Conservation (phyloP, 2,329 filamentous ascomycete species). For the Cryphonectria parasitica region DNA sequence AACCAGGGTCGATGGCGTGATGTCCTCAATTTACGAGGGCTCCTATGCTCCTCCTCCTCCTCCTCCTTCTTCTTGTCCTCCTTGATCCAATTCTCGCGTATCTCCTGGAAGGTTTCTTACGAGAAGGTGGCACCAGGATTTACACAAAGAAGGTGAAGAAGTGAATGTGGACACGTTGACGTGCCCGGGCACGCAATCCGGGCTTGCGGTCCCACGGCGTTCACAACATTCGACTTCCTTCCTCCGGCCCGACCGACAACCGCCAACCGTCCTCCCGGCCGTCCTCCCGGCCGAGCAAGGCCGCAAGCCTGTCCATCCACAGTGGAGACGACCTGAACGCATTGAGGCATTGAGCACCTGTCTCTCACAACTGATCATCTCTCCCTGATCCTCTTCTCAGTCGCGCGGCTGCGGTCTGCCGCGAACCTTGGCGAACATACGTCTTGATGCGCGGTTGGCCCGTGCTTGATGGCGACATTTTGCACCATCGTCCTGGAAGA, state of each 20-base stretch:
- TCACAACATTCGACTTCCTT: conserved; percentile 3
- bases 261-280: conserved; percentile 22
- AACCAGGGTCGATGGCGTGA: conserved; percentile 26
- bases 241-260: conserved; percentile 24
- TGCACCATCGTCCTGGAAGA: background rate
- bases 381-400: background rate
- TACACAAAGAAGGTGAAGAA: background rate
- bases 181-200: conserved; percentile 23
- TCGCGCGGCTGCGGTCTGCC: background rate
- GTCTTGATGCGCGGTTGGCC: background rate
- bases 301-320: conserved; percentile 14
- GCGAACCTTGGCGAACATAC: background rate
- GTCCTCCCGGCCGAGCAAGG: conserved; percentile 10
- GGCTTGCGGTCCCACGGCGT: conserved; percentile 8
- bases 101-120: background rate
- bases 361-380: background rate
- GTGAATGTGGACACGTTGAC: background rate
- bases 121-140: conserved; percentile 9
- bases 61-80: no score
- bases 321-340: conserved; percentile 3
- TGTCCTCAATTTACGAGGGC: conserved; percentile 18
- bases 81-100: background rate
- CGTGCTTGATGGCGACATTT: conserved; percentile 15
- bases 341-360: background rate
- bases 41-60: background rate